A percentile compares a stretch with the other conserved stretches of the same genome.
Evolutionary conservation across 2,329 filamentous ascomycete species (phyloP).

Genomic region (Botrytis tulipae): DNA sequence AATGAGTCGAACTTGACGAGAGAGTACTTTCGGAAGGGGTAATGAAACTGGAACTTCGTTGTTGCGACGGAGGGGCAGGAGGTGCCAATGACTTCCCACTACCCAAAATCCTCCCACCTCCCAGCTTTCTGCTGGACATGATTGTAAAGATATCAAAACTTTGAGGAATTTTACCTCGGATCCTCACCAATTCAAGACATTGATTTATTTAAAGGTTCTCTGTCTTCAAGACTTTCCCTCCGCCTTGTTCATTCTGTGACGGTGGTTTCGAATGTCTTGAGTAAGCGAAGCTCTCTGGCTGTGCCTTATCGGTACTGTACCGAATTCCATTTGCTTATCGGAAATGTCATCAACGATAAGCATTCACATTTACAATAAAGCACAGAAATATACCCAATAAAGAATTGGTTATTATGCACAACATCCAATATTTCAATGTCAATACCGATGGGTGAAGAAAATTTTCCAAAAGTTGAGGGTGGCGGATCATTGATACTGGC

Average conservation of each 20-base stretch:
- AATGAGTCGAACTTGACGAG: constrained; percentile 74
- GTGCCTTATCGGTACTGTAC: constrained; percentile 11
- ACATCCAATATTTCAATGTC: constrained; percentile 18
- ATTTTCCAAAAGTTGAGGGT: constrained; percentile 79
- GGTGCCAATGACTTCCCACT: constrained; percentile 80
- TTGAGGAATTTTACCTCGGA: constrained; percentile 26
- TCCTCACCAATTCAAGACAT: constrained; percentile 32
- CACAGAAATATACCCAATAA: background rate
- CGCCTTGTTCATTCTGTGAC: constrained; percentile 6
- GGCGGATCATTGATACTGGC: constrained; percentile 92
- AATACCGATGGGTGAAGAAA: constrained; percentile 31
- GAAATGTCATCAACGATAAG: constrained; percentile 13
- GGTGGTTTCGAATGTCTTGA: constrained; percentile 12
- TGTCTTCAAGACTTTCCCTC: constrained; percentile 9
- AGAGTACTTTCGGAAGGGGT: constrained; percentile 67
- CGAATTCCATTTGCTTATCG: constrained; percentile 13
- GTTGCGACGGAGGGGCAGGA: constrained; percentile 47
- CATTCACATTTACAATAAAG: constrained; percentile 5
- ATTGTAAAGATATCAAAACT: constrained; percentile 29
- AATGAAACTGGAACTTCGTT: constrained; percentile 44
- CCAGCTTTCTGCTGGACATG: constrained; percentile 85
- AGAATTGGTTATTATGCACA: constrained; percentile 16
- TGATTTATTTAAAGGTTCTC: constrained; percentile 13
- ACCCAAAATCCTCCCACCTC: constrained; percentile 87
- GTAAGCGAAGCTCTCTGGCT: constrained; percentile 18